Evolutionary conservation across 2,329 filamentous ascomycete genomes (phyloP).

Genomic region (Scopulariopsis brevicaulis): DNA sequence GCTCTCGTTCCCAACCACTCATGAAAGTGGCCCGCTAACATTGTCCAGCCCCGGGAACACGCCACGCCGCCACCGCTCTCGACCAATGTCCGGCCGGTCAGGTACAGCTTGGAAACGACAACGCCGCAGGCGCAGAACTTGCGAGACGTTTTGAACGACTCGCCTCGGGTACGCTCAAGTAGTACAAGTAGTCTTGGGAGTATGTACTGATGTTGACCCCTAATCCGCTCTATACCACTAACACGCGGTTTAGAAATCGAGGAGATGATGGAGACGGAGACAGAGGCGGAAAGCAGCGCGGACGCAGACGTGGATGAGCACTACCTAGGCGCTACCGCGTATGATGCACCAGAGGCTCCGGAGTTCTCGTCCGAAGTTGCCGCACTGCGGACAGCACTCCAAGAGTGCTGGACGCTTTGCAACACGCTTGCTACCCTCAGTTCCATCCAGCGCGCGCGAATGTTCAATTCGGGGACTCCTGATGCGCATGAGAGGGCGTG

Average conservation of each 20-base stretch:
- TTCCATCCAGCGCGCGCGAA: conserved; percentile 68
- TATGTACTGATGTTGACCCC: conserved; percentile 26
- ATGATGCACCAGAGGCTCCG: not conserved
- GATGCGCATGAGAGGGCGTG: conserved; percentile 80
- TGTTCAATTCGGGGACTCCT: conserved; percentile 64
- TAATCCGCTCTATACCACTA: not conserved
- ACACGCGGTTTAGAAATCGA: conserved; percentile 36
- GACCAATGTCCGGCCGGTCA: conserved; percentile 57
- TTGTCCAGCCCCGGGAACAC: conserved; percentile 6
- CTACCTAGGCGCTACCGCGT: conserved; percentile 6
- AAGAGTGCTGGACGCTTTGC: conserved; percentile 89
- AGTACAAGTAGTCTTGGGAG: conserved; percentile 69
- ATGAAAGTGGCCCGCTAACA: not conserved
- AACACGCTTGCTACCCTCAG: conserved; percentile 81
- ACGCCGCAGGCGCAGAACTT: conserved; percentile 79
- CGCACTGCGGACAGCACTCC: conserved; percentile 63
- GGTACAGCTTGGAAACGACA: conserved; percentile 55
- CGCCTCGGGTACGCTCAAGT: conserved; percentile 47
- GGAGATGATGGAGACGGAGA: conserved; percentile 15
- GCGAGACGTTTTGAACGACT: conserved; percentile 55
- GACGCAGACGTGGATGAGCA: conserved; percentile 39
- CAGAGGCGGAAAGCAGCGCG: conserved; percentile 37
- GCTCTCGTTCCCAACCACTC: not conserved
- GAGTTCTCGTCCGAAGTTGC: conserved; percentile 34
- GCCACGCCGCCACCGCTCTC: conserved; percentile 60